Conservation (phyloP, 495 filamentous ascomycete species). For the Cairneyella variabilis region DNA sequence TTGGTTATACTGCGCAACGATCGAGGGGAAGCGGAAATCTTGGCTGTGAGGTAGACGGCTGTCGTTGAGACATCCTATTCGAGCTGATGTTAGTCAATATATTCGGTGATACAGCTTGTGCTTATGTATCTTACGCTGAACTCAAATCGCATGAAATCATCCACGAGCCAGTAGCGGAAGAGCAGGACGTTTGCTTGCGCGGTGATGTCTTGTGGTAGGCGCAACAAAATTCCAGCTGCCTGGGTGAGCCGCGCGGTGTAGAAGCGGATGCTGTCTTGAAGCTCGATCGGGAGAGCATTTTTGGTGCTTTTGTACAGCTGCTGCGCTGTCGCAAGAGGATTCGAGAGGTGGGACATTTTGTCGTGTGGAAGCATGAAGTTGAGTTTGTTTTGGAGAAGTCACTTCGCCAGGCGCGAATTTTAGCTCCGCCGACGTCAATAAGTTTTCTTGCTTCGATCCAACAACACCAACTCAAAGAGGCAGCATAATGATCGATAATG, state of each 20-base stretch:
- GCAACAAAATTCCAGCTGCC: slow-evolving; percentile 78
- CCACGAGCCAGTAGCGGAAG: slow-evolving; percentile 73
- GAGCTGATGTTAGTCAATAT: background rate
- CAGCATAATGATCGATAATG: no score
- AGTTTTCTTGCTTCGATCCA: no score
- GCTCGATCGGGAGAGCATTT: slow-evolving; percentile 67
- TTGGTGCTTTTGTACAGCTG: slow-evolving; percentile 58
- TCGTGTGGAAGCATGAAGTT: background rate
- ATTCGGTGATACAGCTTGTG: no score
- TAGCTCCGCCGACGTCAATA: no score
- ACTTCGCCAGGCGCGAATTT: no score
- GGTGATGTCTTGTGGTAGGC: slow-evolving; percentile 83
- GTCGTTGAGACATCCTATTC: slow-evolving; percentile 76
- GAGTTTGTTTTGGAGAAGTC: background rate
- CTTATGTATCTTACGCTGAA: slow-evolving; percentile 40
- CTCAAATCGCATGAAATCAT: slow-evolving; percentile 35
- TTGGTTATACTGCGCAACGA: slow-evolving; percentile 76
- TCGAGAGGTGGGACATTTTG: slow-evolving; percentile 60
- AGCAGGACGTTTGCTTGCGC: slow-evolving; percentile 86
- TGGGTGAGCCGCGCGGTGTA: slow-evolving; percentile 76
- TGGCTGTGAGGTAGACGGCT: slow-evolving; percentile 76
- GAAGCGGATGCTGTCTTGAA: slow-evolving; percentile 69
- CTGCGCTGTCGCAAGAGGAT: slow-evolving; percentile 77
- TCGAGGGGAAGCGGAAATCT: slow-evolving; percentile 72
- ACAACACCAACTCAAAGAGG: no score